Percentiles rank a stretch among this genome's conserved stretches.
Conservation (phyloP, 2,329 filamentous ascomycete species). For the Fusarium phyllophilum region DNA sequence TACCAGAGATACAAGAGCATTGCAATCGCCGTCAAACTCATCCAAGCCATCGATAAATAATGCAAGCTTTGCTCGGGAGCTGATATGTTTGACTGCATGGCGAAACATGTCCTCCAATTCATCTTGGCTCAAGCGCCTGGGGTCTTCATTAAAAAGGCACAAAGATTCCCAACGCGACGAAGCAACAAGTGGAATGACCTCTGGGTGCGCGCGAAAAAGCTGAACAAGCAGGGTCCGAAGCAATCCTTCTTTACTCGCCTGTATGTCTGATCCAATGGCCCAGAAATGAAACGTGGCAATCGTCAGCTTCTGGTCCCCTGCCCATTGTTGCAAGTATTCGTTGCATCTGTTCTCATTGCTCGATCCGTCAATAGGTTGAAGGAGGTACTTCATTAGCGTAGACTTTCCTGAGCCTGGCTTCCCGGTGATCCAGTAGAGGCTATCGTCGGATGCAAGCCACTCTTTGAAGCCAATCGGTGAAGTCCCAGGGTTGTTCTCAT, state of each 20-base stretch:
- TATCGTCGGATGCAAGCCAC: not conserved
- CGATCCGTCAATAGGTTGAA: not conserved
- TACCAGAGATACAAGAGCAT: not conserved
- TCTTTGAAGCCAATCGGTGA: not conserved
- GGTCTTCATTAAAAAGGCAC: conserved; percentile 1
- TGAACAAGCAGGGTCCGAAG: conserved; percentile 3
- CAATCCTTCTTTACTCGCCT: not conserved
- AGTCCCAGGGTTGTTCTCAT: not conserved
- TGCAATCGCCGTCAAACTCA: conserved; percentile 6
- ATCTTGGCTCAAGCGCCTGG: not conserved
- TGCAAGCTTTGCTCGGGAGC: not conserved
- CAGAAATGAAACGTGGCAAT: conserved; percentile 26
- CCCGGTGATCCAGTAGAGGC: conserved; percentile 25
- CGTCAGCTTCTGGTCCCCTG: not conserved
- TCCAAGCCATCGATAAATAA: conserved; percentile 17
- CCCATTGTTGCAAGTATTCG: not conserved
- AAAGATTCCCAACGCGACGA: conserved; percentile 7
- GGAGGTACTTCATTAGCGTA: conserved; percentile 5
- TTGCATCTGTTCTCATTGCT: not conserved
- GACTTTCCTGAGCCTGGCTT: conserved; percentile 23
- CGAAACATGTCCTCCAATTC: conserved; percentile 7
- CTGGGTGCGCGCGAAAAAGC: not conserved
- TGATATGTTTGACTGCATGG: not conserved
- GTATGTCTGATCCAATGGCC: conserved; percentile 5
- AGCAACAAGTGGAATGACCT: not conserved